phyloP scores from a whole-genome alignment of 495 filamentous ascomycete species.

The Aspergillus campestris region DNA sequence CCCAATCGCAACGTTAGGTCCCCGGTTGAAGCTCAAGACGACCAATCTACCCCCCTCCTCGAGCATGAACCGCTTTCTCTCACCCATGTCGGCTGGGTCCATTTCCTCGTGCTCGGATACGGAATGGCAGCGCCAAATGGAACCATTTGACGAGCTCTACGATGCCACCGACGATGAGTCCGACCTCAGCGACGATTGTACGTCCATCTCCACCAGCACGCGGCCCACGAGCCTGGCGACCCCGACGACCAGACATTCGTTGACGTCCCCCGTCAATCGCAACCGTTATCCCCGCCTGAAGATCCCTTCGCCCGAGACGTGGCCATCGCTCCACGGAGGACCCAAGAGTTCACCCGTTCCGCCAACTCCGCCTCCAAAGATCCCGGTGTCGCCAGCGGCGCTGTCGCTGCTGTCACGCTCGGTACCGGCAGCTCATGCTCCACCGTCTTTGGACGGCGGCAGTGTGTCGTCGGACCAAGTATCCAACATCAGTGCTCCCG shows the following conservation, averaged over 20 bases:
- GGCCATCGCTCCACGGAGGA: conserved; percentile 46
- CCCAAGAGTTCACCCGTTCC: conserved; percentile 59
- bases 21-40: conserved; percentile 32
- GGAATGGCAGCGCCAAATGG: conserved; percentile 40
- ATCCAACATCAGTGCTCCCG: conserved; percentile 66
- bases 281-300: conserved; percentile 57
- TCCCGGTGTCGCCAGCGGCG: conserved; percentile 67
- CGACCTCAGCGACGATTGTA: conserved; percentile 38
- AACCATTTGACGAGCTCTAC: conserved; percentile 73
- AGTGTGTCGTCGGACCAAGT: conserved; percentile 80
- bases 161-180: conserved; percentile 73
- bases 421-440: conserved; percentile 65
- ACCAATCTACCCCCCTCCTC: conserved; percentile 25
- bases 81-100: conserved; percentile 29
- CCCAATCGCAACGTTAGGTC: conserved; percentile 13
- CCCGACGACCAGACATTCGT: conserved; percentile 31
- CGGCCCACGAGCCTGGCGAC: conserved; percentile 33
- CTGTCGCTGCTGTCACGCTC: conserved; percentile 58
- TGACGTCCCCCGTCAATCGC: conserved; percentile 31
- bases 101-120: conserved; percentile 37
- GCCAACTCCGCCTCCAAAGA: conserved; percentile 65
- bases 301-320: conserved; percentile 59
- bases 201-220: conserved; percentile 30
- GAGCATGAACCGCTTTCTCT: conserved; percentile 22
- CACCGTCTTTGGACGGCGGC: conserved; percentile 74